Evolutionary conservation across 2,329 filamentous ascomycete genomes (phyloP).

Genomic region (Fusarium transvaalense): DNA sequence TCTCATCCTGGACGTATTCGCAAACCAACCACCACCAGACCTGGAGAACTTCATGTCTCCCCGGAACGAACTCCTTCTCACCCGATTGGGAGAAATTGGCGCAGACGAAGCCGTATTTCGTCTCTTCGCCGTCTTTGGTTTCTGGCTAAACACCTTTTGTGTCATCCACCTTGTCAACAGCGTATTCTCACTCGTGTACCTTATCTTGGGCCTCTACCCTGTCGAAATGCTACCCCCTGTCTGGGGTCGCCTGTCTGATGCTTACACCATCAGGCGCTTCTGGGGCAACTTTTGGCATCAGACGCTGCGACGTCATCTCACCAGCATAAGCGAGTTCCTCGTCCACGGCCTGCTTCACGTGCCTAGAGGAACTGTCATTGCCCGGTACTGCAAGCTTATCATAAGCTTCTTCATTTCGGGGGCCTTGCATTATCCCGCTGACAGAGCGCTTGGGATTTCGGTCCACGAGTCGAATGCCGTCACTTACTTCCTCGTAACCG

Average conservation of each 20-base stretch:
- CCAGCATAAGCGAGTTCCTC: conserved; percentile 26
- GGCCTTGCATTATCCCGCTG: conserved; percentile 32
- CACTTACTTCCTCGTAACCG: conserved; percentile 26
- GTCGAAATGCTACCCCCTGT: conserved; percentile 36
- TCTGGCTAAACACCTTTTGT: conserved; percentile 41
- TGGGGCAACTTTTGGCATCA: conserved; percentile 42
- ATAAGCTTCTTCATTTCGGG: conserved; percentile 36
- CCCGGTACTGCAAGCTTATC: conserved; percentile 36
- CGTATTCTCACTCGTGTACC: conserved; percentile 10
- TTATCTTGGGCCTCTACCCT: conserved; percentile 16
- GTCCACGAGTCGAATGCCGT: conserved; percentile 30
- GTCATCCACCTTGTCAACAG: conserved; percentile 40
- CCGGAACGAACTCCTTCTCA: conserved; percentile 17
- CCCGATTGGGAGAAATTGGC: conserved; percentile 8
- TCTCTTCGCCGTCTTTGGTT: conserved; percentile 26
- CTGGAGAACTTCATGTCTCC: conserved; percentile 27
- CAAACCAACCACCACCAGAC: conserved; percentile 24
- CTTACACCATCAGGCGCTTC: conserved; percentile 35
- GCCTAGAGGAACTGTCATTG: conserved; percentile 5
- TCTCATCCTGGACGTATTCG: conserved; percentile 33
- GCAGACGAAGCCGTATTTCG: conserved; percentile 28
- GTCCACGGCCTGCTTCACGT: conserved; percentile 22
- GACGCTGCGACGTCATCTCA: conserved; percentile 36
- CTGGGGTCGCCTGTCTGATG: conserved; percentile 29
- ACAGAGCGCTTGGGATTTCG: conserved; percentile 29